Evolutionary conservation across 2,329 filamentous ascomycete genomes (phyloP).

Genomic region (Epichloe aotearoae): DNA sequence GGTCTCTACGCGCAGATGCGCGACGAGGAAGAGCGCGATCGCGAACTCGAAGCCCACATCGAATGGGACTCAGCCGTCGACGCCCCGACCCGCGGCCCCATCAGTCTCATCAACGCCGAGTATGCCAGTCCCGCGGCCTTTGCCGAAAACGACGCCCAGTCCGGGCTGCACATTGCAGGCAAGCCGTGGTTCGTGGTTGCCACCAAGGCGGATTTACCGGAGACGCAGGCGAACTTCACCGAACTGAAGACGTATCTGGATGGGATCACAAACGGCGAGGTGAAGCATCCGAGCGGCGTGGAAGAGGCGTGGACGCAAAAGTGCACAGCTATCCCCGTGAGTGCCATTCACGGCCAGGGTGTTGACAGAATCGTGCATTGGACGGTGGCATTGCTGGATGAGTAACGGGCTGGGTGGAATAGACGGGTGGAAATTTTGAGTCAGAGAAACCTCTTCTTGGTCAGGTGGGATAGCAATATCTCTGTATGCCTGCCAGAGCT

Average conservation of each 20-base stretch:
- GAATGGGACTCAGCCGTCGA: conserved; percentile 46
- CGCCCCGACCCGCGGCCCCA: conserved; percentile 9
- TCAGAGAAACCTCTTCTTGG: too few relatives aligned
- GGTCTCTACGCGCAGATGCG: conserved; percentile 71
- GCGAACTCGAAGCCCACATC: conserved; percentile 42
- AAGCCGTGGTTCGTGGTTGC: conserved; percentile 97
- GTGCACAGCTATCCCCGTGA: conserved; percentile 68
- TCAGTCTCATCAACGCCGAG: conserved; percentile 13
- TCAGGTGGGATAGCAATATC: too few relatives aligned
- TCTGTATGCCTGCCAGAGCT: too few relatives aligned
- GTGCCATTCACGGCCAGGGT: conserved; percentile 77
- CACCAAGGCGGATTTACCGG: conserved; percentile 76
- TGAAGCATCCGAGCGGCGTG: conserved; percentile 60
- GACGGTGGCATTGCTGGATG: conserved; percentile 54
- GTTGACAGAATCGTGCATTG: conserved; percentile 62
- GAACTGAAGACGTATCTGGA: conserved; percentile 58
- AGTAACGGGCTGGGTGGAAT: conserved; percentile 5
- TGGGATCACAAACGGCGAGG: conserved; percentile 45
- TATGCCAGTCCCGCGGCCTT: conserved; percentile 6
- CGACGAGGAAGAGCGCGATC: conserved; percentile 56
- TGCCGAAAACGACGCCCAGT: conserved; percentile 7
- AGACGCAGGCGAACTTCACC: conserved; percentile 65
- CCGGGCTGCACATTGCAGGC: conserved; percentile 61
- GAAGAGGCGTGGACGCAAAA: conserved; percentile 43
- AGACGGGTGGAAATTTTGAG: too few relatives aligned